phyloP scores from a whole-genome alignment of 441 rosid genomes.

The Flueggea neowawraea region DNA sequence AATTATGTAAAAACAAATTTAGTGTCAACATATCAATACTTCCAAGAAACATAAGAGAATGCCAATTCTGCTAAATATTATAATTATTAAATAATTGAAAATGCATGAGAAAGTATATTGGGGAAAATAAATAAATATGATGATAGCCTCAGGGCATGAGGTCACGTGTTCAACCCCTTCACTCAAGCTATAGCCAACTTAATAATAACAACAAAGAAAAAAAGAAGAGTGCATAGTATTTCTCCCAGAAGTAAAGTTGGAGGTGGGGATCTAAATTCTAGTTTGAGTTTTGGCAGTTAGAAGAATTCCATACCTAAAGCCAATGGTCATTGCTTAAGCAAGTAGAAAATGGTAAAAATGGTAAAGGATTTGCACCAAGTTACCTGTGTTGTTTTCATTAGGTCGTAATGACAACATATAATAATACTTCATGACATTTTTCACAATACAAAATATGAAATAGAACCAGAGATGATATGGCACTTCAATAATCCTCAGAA shows the following conservation, averaged over 20 bases:
- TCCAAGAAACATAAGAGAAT: constrained; percentile 11
- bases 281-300: constrained; percentile 1
- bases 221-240: too few relatives aligned
- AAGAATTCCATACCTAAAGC: background rate
- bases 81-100: too few relatives aligned
- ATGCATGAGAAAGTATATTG: too few relatives aligned
- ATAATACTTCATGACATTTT: background rate
- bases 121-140: too few relatives aligned
- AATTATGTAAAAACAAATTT: background rate
- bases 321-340: constrained; percentile 3
- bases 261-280: background rate
- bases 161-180: too few relatives aligned
- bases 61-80: background rate
- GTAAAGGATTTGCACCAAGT: background rate
- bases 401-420: too few relatives aligned
- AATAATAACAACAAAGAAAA: background rate
- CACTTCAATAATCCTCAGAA: too few relatives aligned
- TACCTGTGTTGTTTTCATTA: too few relatives aligned
- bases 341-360: background rate
- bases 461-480: background rate
- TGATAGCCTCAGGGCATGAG: too few relatives aligned
- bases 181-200: too few relatives aligned
- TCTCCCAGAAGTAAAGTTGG: too few relatives aligned
- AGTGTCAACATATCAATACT: background rate
- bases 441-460: background rate